Percentiles rank a stretch among this genome's conserved stretches.
Evolutionary conservation across 257 asterid species (phyloP).

Genomic region (Buddleja alternifolia): DNA sequence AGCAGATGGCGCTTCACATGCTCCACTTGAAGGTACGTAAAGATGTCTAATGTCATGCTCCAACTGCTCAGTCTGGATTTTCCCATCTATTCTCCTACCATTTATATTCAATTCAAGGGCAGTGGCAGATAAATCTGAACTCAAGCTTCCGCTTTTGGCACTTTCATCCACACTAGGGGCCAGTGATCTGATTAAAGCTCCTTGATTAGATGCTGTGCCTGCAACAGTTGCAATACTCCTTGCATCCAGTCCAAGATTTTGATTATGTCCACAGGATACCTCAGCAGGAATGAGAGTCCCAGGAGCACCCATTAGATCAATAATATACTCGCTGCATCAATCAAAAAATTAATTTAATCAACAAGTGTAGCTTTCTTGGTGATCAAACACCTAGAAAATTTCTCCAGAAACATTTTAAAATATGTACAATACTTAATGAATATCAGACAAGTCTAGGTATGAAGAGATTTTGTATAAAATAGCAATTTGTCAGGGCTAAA

Average conservation of each 20-base stretch:
- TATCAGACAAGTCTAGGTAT: not conserved
- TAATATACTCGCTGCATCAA: conserved; percentile 88
- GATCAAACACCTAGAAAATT: conserved; percentile 9
- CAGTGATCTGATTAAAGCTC: conserved; percentile 33
- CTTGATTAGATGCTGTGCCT: conserved; percentile 39
- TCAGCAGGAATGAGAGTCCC: conserved; percentile 95
- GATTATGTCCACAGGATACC: conserved; percentile 68
- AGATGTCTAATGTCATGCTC: conserved; percentile 43
- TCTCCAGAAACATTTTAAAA: conserved; percentile 13
- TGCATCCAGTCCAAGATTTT: conserved; percentile 58
- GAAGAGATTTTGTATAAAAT: conserved; percentile 1
- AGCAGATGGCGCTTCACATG: conserved; percentile 38
- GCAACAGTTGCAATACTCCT: conserved; percentile 41
- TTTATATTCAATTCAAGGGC: conserved; percentile 37
- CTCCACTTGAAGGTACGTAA: conserved; percentile 37
- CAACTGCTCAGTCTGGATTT: conserved; percentile 39
- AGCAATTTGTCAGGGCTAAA: conserved; percentile 4
- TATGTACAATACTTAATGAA: not conserved
- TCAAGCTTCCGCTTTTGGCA: conserved; percentile 32
- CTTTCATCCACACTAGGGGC: conserved; percentile 35
- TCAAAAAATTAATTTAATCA: conserved; percentile 23
- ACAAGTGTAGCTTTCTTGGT: not conserved
- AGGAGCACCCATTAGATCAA: conserved; percentile 99
- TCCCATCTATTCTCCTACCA: conserved; percentile 33
- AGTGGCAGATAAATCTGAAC: conserved; percentile 41